These are phyloP conservation scores for Bipolaris victoriae DNA, from an alignment of 2,329 filamentous ascomycete species.

Conservation along the genomic window DNA sequence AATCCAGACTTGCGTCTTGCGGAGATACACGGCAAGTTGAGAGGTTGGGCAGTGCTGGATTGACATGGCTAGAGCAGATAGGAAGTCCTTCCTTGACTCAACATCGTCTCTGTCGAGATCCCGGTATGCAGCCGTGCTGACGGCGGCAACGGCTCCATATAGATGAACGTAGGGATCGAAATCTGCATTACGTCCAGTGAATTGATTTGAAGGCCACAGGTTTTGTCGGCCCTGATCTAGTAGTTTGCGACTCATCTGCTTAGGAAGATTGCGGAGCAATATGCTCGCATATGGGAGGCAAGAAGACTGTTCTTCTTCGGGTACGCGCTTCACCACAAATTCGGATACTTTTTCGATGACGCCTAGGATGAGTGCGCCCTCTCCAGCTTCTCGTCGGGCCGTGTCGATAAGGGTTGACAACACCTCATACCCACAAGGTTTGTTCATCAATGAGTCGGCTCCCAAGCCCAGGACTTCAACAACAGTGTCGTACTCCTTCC, in stretches of 20 bases:
- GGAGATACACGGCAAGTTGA: constrained; percentile 63
- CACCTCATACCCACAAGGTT: constrained; percentile 48
- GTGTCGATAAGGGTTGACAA: constrained; percentile 64
- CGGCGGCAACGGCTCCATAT: constrained; percentile 64
- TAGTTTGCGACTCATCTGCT: constrained; percentile 51
- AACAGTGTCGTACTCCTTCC: constrained; percentile 73
- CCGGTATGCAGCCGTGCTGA: constrained; percentile 63
- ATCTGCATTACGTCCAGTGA: constrained; percentile 41
- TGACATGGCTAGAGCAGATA: constrained; percentile 59
- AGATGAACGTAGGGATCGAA: constrained; percentile 70
- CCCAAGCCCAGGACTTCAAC: constrained; percentile 70
- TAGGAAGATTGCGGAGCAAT: constrained; percentile 46
- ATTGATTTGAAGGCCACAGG: constrained; percentile 66
- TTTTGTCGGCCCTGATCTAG: constrained; percentile 68
- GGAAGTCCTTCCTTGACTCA: constrained; percentile 53
- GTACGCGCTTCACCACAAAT: constrained; percentile 25
- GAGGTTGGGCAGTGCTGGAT: constrained; percentile 50
- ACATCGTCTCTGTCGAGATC: constrained; percentile 50
- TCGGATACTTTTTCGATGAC: constrained; percentile 74
- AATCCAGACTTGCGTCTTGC: constrained; percentile 67
- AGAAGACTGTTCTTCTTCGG: constrained; percentile 26
- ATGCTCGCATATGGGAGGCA: constrained; percentile 43
- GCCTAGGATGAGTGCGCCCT: constrained; percentile 68
- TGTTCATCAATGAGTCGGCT: constrained; percentile 49
- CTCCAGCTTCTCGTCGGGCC: constrained; percentile 67